A percentile compares a stretch with the other conserved stretches of the same genome.
Conservation (phyloP, 2,329 filamentous ascomycete genomes). For the Xenoacremonium recifei region DNA sequence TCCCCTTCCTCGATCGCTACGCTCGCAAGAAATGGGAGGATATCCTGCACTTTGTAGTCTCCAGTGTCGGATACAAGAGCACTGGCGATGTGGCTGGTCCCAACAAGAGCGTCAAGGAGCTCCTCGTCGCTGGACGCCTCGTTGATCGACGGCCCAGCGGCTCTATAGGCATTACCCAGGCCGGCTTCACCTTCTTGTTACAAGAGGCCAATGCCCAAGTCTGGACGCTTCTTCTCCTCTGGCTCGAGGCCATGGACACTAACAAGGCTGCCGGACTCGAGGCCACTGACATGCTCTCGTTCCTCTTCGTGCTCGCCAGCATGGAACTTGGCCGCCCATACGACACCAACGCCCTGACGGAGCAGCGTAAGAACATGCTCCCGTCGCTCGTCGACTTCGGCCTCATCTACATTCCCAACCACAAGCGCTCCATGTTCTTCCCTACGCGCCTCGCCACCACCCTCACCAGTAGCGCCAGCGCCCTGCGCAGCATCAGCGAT, state of each 20-base stretch:
- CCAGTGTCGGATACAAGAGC: constrained; percentile 59
- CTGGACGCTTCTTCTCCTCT: constrained; percentile 91
- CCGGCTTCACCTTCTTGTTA: constrained; percentile 90
- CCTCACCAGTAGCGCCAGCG: constrained; percentile 78
- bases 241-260: constrained; percentile 77
- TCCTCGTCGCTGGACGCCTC: constrained; percentile 77
- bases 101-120: constrained; percentile 77
- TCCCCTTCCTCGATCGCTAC: constrained; percentile 77
- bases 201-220: constrained; percentile 97
- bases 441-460: constrained; percentile 93
- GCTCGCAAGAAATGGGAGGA: constrained; percentile 91
- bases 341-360: constrained; percentile 78
- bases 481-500: constrained; percentile 67
- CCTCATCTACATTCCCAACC: constrained; percentile 72
- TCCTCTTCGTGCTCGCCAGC: constrained; percentile 92
- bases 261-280: constrained; percentile 66
- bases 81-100: constrained; percentile 51
- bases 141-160: constrained; percentile 65
- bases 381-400: constrained; percentile 88
- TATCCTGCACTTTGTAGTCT: constrained; percentile 93
- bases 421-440: constrained; percentile 67
- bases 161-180: constrained; percentile 80
- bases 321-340: constrained; percentile 91
- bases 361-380: constrained; percentile 84
- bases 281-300: constrained; percentile 89